A percentile compares a stretch with the other conserved stretches of the same genome.
Conservation (phyloP, 2,329 filamentous ascomycete species). For the Arthrobotrys megalospora region DNA sequence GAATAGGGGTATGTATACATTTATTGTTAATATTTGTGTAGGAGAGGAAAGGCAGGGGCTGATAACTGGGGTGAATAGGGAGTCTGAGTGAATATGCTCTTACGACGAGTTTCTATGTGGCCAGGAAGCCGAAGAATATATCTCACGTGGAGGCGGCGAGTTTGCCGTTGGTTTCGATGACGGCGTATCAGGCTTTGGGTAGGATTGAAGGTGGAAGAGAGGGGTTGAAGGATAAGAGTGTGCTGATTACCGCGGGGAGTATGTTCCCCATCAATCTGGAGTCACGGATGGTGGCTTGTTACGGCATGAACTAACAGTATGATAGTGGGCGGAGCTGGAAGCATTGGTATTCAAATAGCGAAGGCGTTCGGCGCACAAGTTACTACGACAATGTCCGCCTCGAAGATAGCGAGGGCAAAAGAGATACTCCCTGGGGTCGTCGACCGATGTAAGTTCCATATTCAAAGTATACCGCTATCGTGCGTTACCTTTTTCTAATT, state of each 20-base stretch:
- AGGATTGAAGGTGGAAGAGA: slow-evolving; percentile 45
- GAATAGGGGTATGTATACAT: slow-evolving; percentile 64
- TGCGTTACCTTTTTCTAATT: neutral
- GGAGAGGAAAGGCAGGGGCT: too few relatives aligned
- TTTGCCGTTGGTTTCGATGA: slow-evolving; percentile 49
- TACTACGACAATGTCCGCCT: slow-evolving; percentile 45
- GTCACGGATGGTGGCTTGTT: neutral
- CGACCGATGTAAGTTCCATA: slow-evolving; percentile 53
- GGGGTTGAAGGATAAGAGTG: slow-evolving; percentile 43
- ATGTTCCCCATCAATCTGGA: neutral
- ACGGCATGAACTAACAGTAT: slow-evolving; percentile 5
- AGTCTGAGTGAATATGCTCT: slow-evolving; percentile 67
- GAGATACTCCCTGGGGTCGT: slow-evolving; percentile 39
- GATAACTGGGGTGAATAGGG: slow-evolving; percentile 62
- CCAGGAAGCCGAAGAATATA: slow-evolving; percentile 68
- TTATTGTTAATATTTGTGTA: too few relatives aligned
- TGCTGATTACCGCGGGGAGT: slow-evolving; percentile 53
- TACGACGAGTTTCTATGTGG: slow-evolving; percentile 66
- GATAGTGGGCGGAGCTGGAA: slow-evolving; percentile 57
- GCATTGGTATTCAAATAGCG: slow-evolving; percentile 49
- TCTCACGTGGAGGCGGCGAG: slow-evolving; percentile 68
- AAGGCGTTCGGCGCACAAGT: slow-evolving; percentile 55
- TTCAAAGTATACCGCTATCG: too few relatives aligned
- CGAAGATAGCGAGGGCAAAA: slow-evolving; percentile 48
- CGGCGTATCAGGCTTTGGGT: slow-evolving; percentile 46